Evolutionary conservation across 768 basidiomycete species (phyloP).

Genomic region (Psilocybe tampanensis): DNA sequence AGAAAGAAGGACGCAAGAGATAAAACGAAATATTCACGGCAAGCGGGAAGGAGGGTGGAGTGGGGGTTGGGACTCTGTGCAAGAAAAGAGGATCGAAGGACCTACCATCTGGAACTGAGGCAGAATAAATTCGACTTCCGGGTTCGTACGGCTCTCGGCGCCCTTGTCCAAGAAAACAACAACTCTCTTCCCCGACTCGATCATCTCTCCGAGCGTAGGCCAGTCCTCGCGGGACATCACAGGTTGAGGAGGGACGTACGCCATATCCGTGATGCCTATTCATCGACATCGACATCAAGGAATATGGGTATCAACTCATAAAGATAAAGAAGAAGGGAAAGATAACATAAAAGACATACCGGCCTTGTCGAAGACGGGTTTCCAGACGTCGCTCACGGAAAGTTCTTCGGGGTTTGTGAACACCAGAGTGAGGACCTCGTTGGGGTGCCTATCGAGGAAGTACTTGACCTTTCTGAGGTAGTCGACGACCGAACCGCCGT

Average conservation of each 20-base stretch:
- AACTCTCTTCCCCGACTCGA: conserved; percentile 56
- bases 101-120: conserved; percentile 61
- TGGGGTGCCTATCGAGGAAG: conserved; percentile 60
- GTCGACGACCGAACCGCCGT: conserved; percentile 49
- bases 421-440: conserved; percentile 63
- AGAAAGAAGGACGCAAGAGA: neutral
- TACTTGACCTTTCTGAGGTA: conserved; percentile 54
- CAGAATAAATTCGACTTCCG: conserved; percentile 47
- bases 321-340: neutral
- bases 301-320: no score
- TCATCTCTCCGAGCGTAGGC: conserved; percentile 64
- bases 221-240: conserved; percentile 49
- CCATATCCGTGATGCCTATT: conserved; percentile 40
- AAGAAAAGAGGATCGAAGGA: no score
- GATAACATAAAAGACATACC: conserved; percentile 33
- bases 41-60: no score
- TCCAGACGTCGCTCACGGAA: conserved; percentile 48
- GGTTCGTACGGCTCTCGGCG: conserved; percentile 34
- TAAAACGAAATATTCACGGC: neutral
- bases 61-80: no score
- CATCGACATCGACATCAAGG: no score
- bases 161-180: conserved; percentile 62
- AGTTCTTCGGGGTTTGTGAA: conserved; percentile 66
- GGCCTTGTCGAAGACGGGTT: conserved; percentile 50
- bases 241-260: conserved; percentile 51